Conservation (phyloP, 2,329 filamentous ascomycete species). For the Hypoxylon sp. region DNA sequence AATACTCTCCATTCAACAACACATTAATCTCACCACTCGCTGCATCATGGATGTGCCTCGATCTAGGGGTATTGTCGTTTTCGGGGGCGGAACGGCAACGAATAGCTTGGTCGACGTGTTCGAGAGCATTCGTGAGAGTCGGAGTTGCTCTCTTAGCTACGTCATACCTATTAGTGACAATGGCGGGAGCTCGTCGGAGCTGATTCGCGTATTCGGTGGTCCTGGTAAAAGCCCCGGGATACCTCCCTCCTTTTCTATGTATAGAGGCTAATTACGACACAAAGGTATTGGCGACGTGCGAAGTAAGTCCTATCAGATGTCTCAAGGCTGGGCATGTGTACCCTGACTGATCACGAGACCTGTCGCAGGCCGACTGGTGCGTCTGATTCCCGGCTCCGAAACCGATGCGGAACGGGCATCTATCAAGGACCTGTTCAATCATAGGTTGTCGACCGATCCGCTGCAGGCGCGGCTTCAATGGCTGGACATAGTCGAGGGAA, state of each 20-base stretch:
- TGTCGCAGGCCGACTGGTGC: conserved; percentile 80
- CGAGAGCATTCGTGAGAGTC: conserved; percentile 71
- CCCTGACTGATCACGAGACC: conserved; percentile 8
- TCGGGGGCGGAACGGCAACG: conserved; percentile 93
- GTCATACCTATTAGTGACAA: conserved; percentile 97
- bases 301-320: conserved; percentile 41
- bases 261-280: conserved; percentile 12
- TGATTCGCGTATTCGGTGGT: conserved; percentile 94
- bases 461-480: conserved; percentile 78
- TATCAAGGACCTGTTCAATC: conserved; percentile 87
- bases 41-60: conserved; percentile 41
- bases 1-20: neutral
- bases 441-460: conserved; percentile 76
- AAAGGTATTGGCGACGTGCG: conserved; percentile 52
- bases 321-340: neutral
- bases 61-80: conserved; percentile 76
- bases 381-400: conserved; percentile 80
- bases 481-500: conserved; percentile 88
- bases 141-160: conserved; percentile 78
- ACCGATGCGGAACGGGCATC: conserved; percentile 75
- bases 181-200: conserved; percentile 90
- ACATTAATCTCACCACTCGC: neutral
- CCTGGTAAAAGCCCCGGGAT: conserved; percentile 69
- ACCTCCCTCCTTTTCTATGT: neutral
- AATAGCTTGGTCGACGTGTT: conserved; percentile 96